Evolutionary conservation across 306 rosid species (phyloP).

Genomic region (Malus asiatica): DNA sequence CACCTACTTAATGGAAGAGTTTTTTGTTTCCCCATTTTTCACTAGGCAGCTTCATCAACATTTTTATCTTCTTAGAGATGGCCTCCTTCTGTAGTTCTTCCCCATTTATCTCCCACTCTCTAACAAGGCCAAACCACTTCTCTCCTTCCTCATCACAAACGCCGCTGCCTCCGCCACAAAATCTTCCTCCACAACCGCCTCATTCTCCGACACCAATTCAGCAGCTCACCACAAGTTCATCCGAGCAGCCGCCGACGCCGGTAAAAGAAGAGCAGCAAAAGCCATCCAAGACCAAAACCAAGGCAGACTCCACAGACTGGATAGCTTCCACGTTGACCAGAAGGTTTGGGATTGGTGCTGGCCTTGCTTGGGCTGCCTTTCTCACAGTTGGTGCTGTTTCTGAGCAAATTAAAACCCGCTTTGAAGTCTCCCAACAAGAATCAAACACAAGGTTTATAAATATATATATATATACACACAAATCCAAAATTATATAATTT

Average conservation of each 20-base stretch:
- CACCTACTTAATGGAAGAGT: not conserved
- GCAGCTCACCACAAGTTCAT: slow-evolving; percentile 30
- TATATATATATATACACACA: not conserved
- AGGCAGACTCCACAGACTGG: slow-evolving; percentile 85
- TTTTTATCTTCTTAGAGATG: slow-evolving; percentile 30
- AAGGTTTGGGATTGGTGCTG: slow-evolving; percentile 89
- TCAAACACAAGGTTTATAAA: slow-evolving; percentile 61
- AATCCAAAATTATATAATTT: not conserved
- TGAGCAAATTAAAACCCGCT: slow-evolving; percentile 89
- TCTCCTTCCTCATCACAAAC: slow-evolving; percentile 50
- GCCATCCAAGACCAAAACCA: slow-evolving; percentile 21
- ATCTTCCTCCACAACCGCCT: slow-evolving; percentile 42
- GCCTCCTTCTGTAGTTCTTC: slow-evolving; percentile 71
- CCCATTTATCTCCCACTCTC: slow-evolving; percentile 55
- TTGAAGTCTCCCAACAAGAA: slow-evolving; percentile 83
- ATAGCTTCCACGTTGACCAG: slow-evolving; percentile 72
- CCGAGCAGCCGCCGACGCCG: slow-evolving; percentile 34
- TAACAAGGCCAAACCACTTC: slow-evolving; percentile 49
- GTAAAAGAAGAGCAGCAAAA: slow-evolving; percentile 34
- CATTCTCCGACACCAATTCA: slow-evolving; percentile 33
- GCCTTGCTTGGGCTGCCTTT: slow-evolving; percentile 91
- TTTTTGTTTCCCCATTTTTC: not conserved
- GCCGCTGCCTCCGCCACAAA: slow-evolving; percentile 43
- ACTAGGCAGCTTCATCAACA: slow-evolving; percentile 16
- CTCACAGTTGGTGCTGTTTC: slow-evolving; percentile 81